Base-by-base conservation (phyloP, 1,284 basidiomycete genomes). In the Malassezia dermatis region DNA sequence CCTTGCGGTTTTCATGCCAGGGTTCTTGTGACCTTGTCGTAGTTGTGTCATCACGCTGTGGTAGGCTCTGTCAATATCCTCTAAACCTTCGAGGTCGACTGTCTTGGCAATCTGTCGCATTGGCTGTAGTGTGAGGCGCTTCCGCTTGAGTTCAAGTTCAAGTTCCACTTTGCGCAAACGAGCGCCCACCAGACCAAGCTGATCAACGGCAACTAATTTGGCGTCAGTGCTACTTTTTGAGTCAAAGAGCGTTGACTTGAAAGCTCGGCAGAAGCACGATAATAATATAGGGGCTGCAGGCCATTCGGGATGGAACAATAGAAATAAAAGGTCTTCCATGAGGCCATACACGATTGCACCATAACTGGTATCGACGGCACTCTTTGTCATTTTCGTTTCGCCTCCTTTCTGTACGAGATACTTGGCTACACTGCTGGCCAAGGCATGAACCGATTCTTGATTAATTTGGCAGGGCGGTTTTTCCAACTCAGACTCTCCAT, bases 301-400 rank as follows among this genome's bases (percentile, higher is more conserved):
- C 90, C 91, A 98, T 73, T 98, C 93, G 0, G 93, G 90, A 80
- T 87, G 86, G 70, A 87, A 91, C 4, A 95, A 77, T 4, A 93
- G 89, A 13, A 81, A 80, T n/a, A 96, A 79, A 15, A 95, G 78
- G 69, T 98, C 93, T 4, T 83, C 82, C 30, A 96, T 83, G 12
- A 96, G 79, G 60, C 86, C 86, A 67, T 95, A 90, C 57, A 98
- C 85, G 37, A 95, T 88, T 0, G 83, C 79, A 52, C 88, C 83
- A 73, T 93, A 94, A 44, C 59, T 65, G 58, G 64, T 51, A 23
- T 73, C 70, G 13, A 55, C 48, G 17, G 65, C 60, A 24, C 58
- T 59, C 39, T 67, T 69, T 28, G 51, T 53, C 17, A 63, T 51
- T 47, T 73, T 73, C 32, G 52, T 57, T 54, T 67, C 61, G 11